Base-by-base conservation (phyloP, 345 rosid species). In the Lagerstroemia speciosa region DNA sequence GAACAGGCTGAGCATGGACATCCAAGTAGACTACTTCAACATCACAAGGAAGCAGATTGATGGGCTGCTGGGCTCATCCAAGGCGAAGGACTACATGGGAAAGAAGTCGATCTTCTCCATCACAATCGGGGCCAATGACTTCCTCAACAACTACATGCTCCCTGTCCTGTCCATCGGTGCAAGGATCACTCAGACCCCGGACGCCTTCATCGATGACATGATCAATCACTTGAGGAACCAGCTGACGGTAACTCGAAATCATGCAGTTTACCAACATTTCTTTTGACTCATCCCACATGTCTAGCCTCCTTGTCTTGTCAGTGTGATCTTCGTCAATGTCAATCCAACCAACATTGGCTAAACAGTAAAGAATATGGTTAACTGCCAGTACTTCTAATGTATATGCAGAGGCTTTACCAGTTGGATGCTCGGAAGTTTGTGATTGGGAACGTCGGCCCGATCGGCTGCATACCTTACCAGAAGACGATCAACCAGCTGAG, bases 381-480 rank as follows among this genome's bases (percentile, higher is more conserved):
- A 36, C 8, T 36, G 38, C 8, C 38, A 36, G 16, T 41, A 38
- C 41, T 38, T 41, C 46, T 9, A 64, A 41, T 62, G 17, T 55
- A 55, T n/a, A 9, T 3, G 61, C 55, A 85, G 90, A 69, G 79
- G 62, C 73, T 85, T 64, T 82, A 84, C 41, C 79, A 78, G 43
- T 52, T 78, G 58, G 89, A 85, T 29, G 82, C 80, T 20, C 74
- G 90, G 69, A 88, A 83, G 67, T 77, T 81, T 27, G 58, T 82
- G 29, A 83, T 83, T 1, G 85, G 74, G 2, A 85, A 86, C 46
- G 68, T 89, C 8, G 84, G 95, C 2, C 91, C 88, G 14, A 80
- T 86, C 15, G 91, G 95, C n/a, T 88, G 91, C 86, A 84, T 91
- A 62, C 89, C 84, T 1, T 84, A 83, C 74, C 77, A 81, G 66